phyloP scores from a whole-genome alignment of 2,329 filamentous ascomycete genomes.

The Colletotrichum sp. region DNA sequence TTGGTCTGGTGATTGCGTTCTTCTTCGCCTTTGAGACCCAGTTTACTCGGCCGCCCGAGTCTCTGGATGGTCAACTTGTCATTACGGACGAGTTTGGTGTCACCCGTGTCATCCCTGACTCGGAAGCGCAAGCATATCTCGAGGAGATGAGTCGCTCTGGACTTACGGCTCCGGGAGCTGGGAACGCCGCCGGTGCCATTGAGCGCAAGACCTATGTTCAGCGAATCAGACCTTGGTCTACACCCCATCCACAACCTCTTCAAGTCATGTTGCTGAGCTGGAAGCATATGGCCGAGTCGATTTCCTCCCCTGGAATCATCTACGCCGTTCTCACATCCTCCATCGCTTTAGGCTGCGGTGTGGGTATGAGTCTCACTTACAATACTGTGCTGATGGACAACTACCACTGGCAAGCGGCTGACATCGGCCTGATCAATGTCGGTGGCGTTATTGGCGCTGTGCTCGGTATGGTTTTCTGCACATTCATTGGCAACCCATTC shows the following conservation, averaged over 20 bases:
- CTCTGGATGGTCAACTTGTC: constrained; percentile 36
- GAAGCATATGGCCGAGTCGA: constrained; percentile 22
- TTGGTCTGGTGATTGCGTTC: constrained; percentile 40
- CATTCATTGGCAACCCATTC: constrained; percentile 23
- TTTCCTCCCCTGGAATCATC: constrained; percentile 39
- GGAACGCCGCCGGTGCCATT: not conserved
- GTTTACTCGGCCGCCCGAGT: constrained; percentile 37
- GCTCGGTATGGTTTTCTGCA: constrained; percentile 28
- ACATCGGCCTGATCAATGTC: constrained; percentile 51
- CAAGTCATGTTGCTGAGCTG: constrained; percentile 17
- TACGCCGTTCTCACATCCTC: constrained; percentile 41
- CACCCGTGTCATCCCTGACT: constrained; percentile 35
- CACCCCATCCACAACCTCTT: constrained; percentile 20
- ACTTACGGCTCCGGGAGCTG: not conserved
- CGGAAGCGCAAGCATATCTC: constrained; percentile 31
- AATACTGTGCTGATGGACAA: constrained; percentile 34
- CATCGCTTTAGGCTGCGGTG: constrained; percentile 38
- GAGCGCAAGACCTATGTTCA: constrained; percentile 25
- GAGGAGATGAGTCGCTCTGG: not conserved
- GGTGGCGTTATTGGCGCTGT: constrained; percentile 50
- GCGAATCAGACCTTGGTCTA: constrained; percentile 34
- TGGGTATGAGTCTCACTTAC: constrained; percentile 43
- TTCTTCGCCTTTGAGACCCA: constrained; percentile 44
- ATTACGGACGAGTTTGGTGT: constrained; percentile 43
- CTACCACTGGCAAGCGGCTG: constrained; percentile 35